Percentiles rank a stretch among this genome's conserved stretches.
Evolutionary conservation across 129 eudicot species (phyloP).

Genomic region (Gnaphalium uliginosum): DNA sequence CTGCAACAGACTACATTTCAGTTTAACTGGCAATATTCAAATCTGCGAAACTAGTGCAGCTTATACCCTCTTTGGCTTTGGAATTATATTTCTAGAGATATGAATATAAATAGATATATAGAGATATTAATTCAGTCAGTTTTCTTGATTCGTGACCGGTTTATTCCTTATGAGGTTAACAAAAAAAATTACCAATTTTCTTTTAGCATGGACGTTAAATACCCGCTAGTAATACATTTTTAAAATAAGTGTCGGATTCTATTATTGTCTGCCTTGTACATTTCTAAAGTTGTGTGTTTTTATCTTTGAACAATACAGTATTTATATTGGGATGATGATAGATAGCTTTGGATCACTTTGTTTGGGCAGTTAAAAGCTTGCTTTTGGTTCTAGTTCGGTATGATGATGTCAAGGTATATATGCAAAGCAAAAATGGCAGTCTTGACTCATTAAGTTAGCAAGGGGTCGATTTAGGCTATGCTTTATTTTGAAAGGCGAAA

Average conservation of each 20-base stretch:
- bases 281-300: not conserved
- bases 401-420: not conserved
- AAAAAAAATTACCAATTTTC: not conserved
- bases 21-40: slow-evolving; percentile 27
- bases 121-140: slow-evolving; percentile 8
- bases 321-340: no score
- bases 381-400: no score
- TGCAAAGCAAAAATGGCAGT: not conserved
- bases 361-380: no score
- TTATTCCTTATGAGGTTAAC: not conserved
- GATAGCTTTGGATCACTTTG: no score
- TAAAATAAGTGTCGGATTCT: no score
- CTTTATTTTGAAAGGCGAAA: no score
- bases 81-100: slow-evolving; percentile 11
- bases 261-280: not conserved
- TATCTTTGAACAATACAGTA: not conserved
- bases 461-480: not conserved
- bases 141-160: slow-evolving; percentile 10
- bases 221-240: not conserved
- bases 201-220: slow-evolving; percentile 10
- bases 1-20: slow-evolving; percentile 29
- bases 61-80: not conserved
- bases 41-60: not conserved
- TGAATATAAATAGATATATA: not conserved
- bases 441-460: not conserved